These are phyloP conservation scores for Rhodomyrtus tomentosa DNA, from an alignment of 345 rosid species.

Conservation along the genomic window DNA sequence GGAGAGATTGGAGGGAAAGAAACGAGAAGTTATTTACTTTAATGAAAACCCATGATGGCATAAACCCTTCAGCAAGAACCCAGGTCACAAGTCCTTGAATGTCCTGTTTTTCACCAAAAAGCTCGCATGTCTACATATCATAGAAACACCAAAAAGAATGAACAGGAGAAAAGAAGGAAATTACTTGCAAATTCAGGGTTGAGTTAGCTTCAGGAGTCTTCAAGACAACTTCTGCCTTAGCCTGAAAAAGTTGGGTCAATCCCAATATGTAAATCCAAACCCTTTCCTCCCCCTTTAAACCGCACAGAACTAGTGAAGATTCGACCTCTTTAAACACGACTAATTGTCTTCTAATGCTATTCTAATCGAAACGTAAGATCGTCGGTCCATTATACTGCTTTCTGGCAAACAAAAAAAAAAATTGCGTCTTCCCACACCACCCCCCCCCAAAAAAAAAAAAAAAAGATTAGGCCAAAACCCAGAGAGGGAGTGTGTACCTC, in stretches of 20 bases:
- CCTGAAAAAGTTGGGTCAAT: conserved; percentile 30
- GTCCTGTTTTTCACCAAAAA: conserved; percentile 40
- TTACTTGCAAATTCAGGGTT: conserved; percentile 64
- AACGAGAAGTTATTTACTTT: conserved; percentile 32
- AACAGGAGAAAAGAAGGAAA: not conserved
- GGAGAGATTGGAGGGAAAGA: not conserved
- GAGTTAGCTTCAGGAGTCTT: conserved; percentile 43
- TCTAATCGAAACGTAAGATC: not conserved
- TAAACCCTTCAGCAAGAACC: conserved; percentile 87
- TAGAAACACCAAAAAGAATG: not conserved
- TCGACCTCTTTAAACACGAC: not conserved
- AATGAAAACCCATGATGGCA: conserved; percentile 88
- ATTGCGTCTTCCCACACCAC: not conserved
- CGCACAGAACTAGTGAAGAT: not conserved
- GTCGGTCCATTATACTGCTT: not conserved
- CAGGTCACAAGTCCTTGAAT: conserved; percentile 95
- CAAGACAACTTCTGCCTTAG: conserved; percentile 67
- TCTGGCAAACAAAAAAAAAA: not conserved
- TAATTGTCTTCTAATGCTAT: not conserved
- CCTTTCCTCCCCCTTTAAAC: not conserved
- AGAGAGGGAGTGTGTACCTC: conserved; percentile 16
- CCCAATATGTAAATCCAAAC: not conserved
- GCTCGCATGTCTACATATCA: not conserved
- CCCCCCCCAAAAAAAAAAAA: not conserved
- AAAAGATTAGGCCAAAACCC: not conserved